Evolutionary conservation across 2,329 filamentous ascomycete genomes (phyloP), one percentile per base, ranked within the genome.

Genomic region (Venturia aucupariae): DNA sequence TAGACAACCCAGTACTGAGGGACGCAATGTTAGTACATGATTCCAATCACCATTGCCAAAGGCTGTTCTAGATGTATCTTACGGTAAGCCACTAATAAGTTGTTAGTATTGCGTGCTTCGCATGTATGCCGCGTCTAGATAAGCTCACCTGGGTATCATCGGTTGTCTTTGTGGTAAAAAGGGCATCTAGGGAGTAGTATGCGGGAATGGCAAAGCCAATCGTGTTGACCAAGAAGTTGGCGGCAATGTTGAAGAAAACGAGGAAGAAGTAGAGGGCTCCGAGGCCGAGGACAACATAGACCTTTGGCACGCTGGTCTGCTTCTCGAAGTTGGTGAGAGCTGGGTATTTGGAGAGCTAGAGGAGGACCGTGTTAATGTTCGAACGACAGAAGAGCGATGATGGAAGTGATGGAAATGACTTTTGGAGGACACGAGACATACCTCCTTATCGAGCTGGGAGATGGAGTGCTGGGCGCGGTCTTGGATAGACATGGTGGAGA

Each of bases 181-280:
- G 81, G 41, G 90, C 90, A 70, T 84, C 80, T 65, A 94, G 80
- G 42, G 90, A 93, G 79, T 93, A 95, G 82, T 94, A 94, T 66
- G 86, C 87, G 32, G 90, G 90, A 67, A 95, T 84, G 71, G 89
- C 79, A 75, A 94, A 94, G 67, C 90, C 90, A 70, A 90, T 90
- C 69, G 92, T 79, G 81, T 95, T 95, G 79, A 90, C 92, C 70
- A 95, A 82, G 73, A 94, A 88, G 79, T 92, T 90, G 71, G 90
- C 90, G 68, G 88, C 90, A 69, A 94, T 89, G 84, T 95, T 95
- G 83, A 95, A 92, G 80, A 94, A 86, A 79, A 94, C 90, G 71
- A 94, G 85, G 81, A 93, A 91, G 80, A 94, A 91, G 83, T 95
- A 95, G 69, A 92, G 84, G 62, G 86, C 86, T 66, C 78, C 87